phyloP scores from a whole-genome alignment of 1,284 basidiomycete species.

The Sanghuangporus weigelae region DNA sequence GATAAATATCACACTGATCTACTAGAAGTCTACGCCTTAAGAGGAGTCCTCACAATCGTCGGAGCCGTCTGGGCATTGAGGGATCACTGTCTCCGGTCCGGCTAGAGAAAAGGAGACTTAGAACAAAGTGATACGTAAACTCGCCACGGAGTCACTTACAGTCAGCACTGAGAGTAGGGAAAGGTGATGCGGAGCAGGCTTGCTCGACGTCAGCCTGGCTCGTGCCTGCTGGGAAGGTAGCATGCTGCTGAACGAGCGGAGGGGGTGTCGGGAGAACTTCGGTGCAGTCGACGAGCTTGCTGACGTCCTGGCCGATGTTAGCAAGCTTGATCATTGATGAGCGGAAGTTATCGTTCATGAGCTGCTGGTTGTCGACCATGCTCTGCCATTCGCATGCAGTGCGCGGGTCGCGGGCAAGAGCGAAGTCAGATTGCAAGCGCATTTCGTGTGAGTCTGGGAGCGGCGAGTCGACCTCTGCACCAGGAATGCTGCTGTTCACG shows the following conservation, averaged over 20 bases:
- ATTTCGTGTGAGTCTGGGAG: conserved; percentile 12
- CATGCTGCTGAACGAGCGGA: background rate
- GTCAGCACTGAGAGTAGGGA: conserved; percentile 14
- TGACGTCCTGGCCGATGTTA: conserved; percentile 26
- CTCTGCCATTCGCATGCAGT: conserved; percentile 23
- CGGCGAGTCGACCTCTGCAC: conserved; percentile 10
- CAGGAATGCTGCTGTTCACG: conserved; percentile 9
- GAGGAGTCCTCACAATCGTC: background rate
- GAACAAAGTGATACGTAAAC: background rate
- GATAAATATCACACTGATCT: too few relatives aligned
- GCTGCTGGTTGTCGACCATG: conserved; percentile 17
- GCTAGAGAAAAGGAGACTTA: background rate
- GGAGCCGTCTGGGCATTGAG: conserved; percentile 3
- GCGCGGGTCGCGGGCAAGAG: conserved; percentile 15
- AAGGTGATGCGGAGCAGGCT: conserved; percentile 6
- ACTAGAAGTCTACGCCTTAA: background rate
- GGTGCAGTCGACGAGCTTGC: conserved; percentile 19
- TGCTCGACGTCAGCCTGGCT: conserved; percentile 10
- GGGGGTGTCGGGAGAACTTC: conserved; percentile 14
- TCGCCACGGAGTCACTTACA: conserved; percentile 1
- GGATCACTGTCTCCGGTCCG: conserved; percentile 5
- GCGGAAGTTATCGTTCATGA: conserved; percentile 13
- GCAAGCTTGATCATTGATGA: conserved; percentile 29
- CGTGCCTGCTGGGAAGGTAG: conserved; percentile 15
- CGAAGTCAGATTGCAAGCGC: conserved; percentile 19